Base-by-base conservation (phyloP, 1,284 basidiomycete species). In the Somion occarium region DNA sequence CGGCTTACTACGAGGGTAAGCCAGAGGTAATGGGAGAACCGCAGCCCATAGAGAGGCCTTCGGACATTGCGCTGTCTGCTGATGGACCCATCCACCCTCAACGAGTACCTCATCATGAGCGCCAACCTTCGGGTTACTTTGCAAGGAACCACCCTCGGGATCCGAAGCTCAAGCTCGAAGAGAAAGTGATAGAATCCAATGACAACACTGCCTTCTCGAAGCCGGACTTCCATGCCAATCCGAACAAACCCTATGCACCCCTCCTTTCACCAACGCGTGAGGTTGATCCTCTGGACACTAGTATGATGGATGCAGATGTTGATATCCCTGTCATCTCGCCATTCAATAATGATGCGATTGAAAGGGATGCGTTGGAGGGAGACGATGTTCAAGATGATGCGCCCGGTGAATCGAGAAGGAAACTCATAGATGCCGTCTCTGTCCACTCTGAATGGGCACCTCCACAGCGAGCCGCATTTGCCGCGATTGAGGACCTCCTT, bases 241-340 rank as follows among this genome's bases (percentile, higher is more conserved):
- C 44, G 9, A 18, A 23, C 5, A 23, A 46, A 3, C 34, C 19
- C 44, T 13, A 26, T 18, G 39, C 7, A 42, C 39, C 39, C 9
- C 20, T 18, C 18, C 20, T 9, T 7, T 7, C 15, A 9, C 20
- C 39, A 9, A 42, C 39, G n/a, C 43, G 23, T 13, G n/a, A n/a
- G n/a, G n/a, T n/a, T n/a, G n/a, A n/a, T n/a, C n/a, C n/a, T n/a
- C 43, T 13, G 13, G 43, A 24, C 9, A 22, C 43, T n/a, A 3
- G 5, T 23, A 24, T 4, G 7, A 13, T 24, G 13, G 43, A 44
- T 7, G 18, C 18, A 22, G 43, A 7, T 13, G 43, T 22, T 15
- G 46, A 48, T 22, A 48, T 37, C 23, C 27, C 23, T 34, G 46
- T 39, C 37, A 48, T 39, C 46, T 13, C 46, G n/a, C 46, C 46